phyloP scores from a whole-genome alignment of 2,329 filamentous ascomycete genomes.

The Fusarium robinianum region DNA sequence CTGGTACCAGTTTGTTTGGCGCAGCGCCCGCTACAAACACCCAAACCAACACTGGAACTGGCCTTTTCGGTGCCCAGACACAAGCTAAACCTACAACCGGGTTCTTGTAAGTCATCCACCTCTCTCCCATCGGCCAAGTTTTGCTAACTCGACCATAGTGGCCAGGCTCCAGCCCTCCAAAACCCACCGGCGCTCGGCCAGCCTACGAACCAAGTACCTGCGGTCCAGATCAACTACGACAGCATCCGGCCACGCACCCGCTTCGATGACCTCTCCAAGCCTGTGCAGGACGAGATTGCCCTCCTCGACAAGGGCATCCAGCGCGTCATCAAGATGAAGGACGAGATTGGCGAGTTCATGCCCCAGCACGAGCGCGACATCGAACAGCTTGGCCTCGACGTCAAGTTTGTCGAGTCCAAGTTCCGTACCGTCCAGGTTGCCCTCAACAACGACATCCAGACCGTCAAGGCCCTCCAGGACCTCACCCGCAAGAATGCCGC shows the following conservation, averaged over 20 bases:
- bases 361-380: conserved; percentile 57
- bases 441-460: conserved; percentile 61
- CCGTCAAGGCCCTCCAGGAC: conserved; percentile 66
- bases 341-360: conserved; percentile 73
- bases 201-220: conserved; percentile 62
- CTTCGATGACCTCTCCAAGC: conserved; percentile 85
- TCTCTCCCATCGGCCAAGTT: not conserved
- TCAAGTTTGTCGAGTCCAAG: conserved; percentile 56
- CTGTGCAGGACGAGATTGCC: conserved; percentile 78
- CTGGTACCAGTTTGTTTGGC: conserved; percentile 39
- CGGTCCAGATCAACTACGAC: conserved; percentile 76
- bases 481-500: conserved; percentile 65
- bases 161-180: conserved; percentile 39
- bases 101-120: conserved; percentile 41
- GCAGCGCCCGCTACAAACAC: conserved; percentile 21
- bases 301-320: conserved; percentile 80
- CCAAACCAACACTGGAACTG: conserved; percentile 33
- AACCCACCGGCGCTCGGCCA: conserved; percentile 32
- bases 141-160: conserved; percentile 33
- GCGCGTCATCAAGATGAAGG: conserved; percentile 75
- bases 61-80: conserved; percentile 44
- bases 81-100: conserved; percentile 41
- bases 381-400: conserved; percentile 51
- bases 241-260: conserved; percentile 86
- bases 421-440: conserved; percentile 51